These are phyloP conservation scores for Stipa capillata DNA, from an alignment of 176 grass and related monocot species.

Conservation along the genomic window DNA sequence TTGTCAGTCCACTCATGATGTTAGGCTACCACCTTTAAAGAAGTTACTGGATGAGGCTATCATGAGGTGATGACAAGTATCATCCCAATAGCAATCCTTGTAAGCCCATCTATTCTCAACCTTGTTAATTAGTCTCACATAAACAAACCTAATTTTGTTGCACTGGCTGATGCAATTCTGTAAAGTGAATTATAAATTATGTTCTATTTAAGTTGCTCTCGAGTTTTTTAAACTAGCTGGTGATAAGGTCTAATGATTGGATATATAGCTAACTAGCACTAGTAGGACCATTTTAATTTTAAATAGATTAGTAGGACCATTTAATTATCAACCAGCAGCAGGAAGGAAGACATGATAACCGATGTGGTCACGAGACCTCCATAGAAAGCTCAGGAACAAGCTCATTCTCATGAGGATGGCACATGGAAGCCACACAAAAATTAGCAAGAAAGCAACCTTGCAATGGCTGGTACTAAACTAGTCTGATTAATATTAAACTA, in stretches of 20 bases:
- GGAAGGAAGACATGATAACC: conserved; percentile 19
- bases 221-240: not conserved
- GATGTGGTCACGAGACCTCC: conserved; percentile 14
- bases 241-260: not conserved
- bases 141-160: not conserved
- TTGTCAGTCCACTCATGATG: not conserved
- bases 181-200: not conserved
- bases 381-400: conserved; percentile 16
- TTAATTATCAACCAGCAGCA: not conserved
- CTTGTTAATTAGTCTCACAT: no score
- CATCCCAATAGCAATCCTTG: no score
- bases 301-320: not conserved
- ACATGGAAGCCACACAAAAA: conserved; percentile 24
- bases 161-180: not conserved
- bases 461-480: not conserved
- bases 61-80: no score
- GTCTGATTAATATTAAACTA: not conserved
- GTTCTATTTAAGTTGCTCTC: not conserved
- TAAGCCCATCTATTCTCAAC: no score
- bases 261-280: not conserved
- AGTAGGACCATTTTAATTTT: not conserved
- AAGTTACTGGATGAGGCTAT: not conserved
- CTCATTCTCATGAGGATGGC: not conserved
- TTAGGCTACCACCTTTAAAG: not conserved
- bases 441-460: conserved; percentile 4